phyloP scores from a whole-genome alignment of 78 protist genomes.

The Dictyostelium brefeldianum region DNA sequence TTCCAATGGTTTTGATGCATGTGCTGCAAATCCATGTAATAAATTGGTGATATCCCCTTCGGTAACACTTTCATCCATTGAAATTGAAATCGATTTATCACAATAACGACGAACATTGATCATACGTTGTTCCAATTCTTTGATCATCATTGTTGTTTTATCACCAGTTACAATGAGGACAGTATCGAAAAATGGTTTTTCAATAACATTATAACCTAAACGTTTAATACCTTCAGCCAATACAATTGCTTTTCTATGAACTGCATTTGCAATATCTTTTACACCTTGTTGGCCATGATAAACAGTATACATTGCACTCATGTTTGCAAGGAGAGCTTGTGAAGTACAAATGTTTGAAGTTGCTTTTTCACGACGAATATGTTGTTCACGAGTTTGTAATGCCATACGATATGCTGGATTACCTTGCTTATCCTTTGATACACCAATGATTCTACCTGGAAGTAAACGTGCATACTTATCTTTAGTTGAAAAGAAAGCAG shows the following conservation, averaged over 20 bases:
- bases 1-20: conserved; percentile 13
- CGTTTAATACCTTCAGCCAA: conserved; percentile 81
- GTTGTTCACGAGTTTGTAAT: conserved; percentile 99
- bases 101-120: conserved; percentile 91
- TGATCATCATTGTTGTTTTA: conserved; percentile 18
- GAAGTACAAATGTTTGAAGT: conserved; percentile 99
- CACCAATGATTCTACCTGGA: conserved; percentile 99
- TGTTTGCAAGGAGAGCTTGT: conserved; percentile 98
- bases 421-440: conserved; percentile 89
- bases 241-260: conserved; percentile 81
- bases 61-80: conserved; percentile 92
- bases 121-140: conserved; percentile 38
- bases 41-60: conserved; percentile 55
- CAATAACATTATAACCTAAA: conserved; percentile 46
- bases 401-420: conserved; percentile 96
- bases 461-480: conserved; percentile 89
- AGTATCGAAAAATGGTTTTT: conserved; percentile 91
- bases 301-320: conserved; percentile 96
- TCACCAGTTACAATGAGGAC: conserved; percentile 39
- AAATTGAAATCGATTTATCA: conserved; percentile 78
- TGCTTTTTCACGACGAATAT: conserved; percentile 97
- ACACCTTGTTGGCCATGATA: conserved; percentile 99
- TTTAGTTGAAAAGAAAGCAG: conserved; percentile 96
- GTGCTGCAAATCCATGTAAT: conserved; percentile 76
- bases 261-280: conserved; percentile 89